phyloP scores from a whole-genome alignment of 148 eudicot species.

The Rhododendron vialii region DNA sequence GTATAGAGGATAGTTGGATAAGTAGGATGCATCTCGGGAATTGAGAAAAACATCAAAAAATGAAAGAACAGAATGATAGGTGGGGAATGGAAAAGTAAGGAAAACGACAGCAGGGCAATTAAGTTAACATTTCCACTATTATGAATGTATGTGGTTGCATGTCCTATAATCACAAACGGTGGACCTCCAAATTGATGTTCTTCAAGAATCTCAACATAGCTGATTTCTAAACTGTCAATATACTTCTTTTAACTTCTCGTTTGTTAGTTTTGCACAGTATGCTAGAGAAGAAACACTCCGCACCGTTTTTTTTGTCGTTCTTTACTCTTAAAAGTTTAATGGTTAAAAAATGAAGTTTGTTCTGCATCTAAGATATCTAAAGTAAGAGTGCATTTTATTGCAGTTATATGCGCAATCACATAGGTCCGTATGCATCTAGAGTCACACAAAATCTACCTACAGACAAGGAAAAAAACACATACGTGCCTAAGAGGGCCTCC shows the following conservation, averaged over 20 bases:
- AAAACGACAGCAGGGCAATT: not conserved
- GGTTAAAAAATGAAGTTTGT: not conserved
- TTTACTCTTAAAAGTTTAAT: not conserved
- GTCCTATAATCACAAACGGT: not conserved
- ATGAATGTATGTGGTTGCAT: not conserved
- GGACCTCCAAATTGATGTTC: not conserved
- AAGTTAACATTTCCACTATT: not conserved
- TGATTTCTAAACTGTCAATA: not conserved
- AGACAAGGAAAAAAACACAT: conserved; percentile 31
- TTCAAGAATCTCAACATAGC: not conserved
- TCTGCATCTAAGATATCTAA: not conserved
- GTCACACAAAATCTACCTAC: not conserved
- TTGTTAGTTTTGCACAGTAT: not conserved
- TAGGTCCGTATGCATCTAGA: not conserved
- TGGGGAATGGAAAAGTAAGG: not conserved
- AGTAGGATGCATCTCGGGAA: not conserved
- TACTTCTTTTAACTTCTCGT: not conserved
- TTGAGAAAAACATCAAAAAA: not conserved
- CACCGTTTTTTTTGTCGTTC: not conserved
- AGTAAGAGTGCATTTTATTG: not conserved
- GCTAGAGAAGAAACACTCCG: not conserved
- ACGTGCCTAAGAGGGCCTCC: conserved; percentile 99
- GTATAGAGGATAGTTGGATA: not conserved
- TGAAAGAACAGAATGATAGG: not conserved
- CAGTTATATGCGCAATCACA: not conserved